Evolutionary conservation across 2,329 filamentous ascomycete genomes (phyloP).

Genomic region (Arthroderma sp.): DNA sequence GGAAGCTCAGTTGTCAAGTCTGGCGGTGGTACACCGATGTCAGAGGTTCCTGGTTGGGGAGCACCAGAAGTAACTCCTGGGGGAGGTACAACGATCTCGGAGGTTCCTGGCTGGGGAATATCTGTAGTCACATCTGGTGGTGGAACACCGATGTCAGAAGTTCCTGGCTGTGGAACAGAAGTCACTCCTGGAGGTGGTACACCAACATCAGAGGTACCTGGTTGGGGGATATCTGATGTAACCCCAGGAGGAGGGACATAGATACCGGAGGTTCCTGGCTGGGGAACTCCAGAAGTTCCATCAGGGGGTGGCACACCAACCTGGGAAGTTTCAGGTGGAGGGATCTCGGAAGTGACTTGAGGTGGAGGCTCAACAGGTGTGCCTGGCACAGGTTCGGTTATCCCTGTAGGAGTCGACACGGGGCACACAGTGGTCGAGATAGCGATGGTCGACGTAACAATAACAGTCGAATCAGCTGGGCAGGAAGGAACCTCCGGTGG

Average conservation of each 20-base stretch:
- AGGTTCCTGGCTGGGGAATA: no score
- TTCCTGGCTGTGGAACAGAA: no score
- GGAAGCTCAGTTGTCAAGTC: not conserved
- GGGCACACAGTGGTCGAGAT: conserved; percentile 49
- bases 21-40: not conserved
- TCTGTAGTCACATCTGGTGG: no score
- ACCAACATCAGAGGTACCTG: not conserved
- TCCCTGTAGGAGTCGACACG: conserved; percentile 16
- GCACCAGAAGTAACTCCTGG: not conserved
- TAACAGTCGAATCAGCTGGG: conserved; percentile 36
- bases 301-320: no score
- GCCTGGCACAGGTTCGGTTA: conserved; percentile 7
- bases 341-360: not conserved
- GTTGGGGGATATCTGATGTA: not conserved
- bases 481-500: conserved; percentile 34
- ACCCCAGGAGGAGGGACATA: not conserved
- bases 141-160: no score
- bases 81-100: not conserved
- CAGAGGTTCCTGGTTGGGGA: not conserved
- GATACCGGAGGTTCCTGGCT: no score
- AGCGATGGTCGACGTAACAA: conserved; percentile 43
- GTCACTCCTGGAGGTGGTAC: not conserved
- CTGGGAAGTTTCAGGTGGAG: no score
- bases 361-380: not conserved
- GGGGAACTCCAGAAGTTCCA: no score